Base-by-base conservation (phyloP, 2,329 filamentous ascomycete species). In the Colletotrichum kahawae region DNA sequence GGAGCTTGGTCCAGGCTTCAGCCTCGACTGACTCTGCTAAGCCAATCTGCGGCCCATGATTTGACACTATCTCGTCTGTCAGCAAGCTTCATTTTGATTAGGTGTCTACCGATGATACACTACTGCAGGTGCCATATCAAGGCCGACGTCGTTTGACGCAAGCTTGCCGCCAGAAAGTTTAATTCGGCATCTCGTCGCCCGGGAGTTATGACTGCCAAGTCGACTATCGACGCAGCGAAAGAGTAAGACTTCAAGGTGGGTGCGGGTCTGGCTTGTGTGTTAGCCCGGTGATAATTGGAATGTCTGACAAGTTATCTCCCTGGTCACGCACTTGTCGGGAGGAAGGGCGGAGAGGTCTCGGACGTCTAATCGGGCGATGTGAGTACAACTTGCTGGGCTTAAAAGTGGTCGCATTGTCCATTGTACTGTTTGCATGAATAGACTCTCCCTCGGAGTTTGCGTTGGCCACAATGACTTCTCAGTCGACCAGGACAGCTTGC, bases 361-460 rank as follows among this genome's bases (percentile, higher is more conserved):
- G 13, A 24, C 48, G 14, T 36, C 21, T 33, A 12, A 33, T 21
- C 31, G 48, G 56, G 34, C 21, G 21, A n/a, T 59, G 63, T 38
- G 34, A 48, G 18, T 29, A 16, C 48, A 59, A 14, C n/a, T 70
- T 36, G 59, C 67, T 43, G 29, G 38, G 38, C 8, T 34, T 72
- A 16, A 72, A 72, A 38, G 70, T 54, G 54, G 6, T 54, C 27
- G 38, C 36, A 63, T 60, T 62, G 57, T 74, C 18, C n/a, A 70
- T 76, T 76, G 74, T 76, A 27, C 33, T 34, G 31, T 34, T 54
- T 66, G 70, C 65, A 74, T 76, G 59, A 74, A 76, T 76, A 29
- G 34, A 38, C 31, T n/a, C 36, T 56, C 60, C 57, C 34, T 75
- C 24, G 38, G 64, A 64, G 29, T 34, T 24, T 27, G 36, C 43